Conservation (phyloP, 78 protist genomes). For the slime mould (Dictyostelium discoideum) region DNA sequence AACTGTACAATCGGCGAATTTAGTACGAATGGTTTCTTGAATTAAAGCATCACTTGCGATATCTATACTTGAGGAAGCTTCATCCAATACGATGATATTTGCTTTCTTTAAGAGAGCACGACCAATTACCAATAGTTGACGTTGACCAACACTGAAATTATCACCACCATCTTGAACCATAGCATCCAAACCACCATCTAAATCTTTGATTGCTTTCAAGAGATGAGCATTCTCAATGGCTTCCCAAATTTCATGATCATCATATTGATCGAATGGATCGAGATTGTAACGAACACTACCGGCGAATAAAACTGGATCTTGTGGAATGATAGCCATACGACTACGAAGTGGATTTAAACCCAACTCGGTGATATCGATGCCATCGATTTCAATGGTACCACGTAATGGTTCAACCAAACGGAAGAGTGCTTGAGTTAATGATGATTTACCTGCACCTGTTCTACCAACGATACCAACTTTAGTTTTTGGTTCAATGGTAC, state of each 20-base stretch:
- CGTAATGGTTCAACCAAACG: conserved; percentile 81
- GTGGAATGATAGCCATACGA: conserved; percentile 92
- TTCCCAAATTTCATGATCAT: conserved; percentile 87
- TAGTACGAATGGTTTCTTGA: conserved; percentile 84
- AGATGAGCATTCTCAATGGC: conserved; percentile 86
- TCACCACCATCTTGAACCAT: conserved; percentile 82
- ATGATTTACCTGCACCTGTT: conserved; percentile 92
- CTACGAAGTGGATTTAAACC: conserved; percentile 81
- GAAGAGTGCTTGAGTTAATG: conserved; percentile 81
- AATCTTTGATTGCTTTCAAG: conserved; percentile 13
- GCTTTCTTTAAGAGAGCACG: conserved; percentile 89
- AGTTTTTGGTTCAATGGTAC: conserved; percentile 57
- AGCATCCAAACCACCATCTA: conserved; percentile 52
- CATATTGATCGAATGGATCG: conserved; percentile 83
- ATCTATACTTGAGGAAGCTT: conserved; percentile 95
- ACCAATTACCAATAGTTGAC: conserved; percentile 95
- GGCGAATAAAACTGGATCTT: conserved; percentile 94
- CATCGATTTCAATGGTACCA: conserved; percentile 82
- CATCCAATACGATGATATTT: conserved; percentile 88
- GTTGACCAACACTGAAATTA: conserved; percentile 95
- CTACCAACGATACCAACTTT: conserved; percentile 92
- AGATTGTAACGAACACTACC: conserved; percentile 80
- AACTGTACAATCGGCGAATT: conserved; percentile 82
- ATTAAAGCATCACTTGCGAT: conserved; percentile 89
- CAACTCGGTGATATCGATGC: conserved; percentile 73